These are phyloP conservation scores for Sporothrix phasma DNA, from an alignment of 2,329 filamentous ascomycete genomes.

Conservation along the genomic window DNA sequence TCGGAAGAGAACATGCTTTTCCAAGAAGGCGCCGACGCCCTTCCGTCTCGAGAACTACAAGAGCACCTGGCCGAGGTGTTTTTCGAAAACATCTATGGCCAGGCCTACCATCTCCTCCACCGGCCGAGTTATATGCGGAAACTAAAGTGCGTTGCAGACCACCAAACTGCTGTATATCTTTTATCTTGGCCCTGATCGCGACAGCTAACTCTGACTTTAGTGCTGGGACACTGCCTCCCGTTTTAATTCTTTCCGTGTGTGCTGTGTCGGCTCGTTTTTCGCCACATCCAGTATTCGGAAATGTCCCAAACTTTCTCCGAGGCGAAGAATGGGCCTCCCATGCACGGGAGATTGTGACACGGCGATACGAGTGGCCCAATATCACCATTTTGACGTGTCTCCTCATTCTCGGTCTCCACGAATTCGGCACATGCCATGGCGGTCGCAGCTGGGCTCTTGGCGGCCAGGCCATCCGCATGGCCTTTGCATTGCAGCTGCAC, in stretches of 20 bases:
- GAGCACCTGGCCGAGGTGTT: conserved; percentile 90
- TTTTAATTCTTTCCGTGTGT: conserved; percentile 86
- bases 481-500: conserved; percentile 88
- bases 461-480: conserved; percentile 93
- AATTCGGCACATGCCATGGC: conserved; percentile 94
- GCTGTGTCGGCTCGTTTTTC: conserved; percentile 94
- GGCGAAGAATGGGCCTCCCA: conserved; percentile 85
- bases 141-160: conserved; percentile 45
- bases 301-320: conserved; percentile 61
- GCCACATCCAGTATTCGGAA: conserved; percentile 69
- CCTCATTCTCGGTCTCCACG: conserved; percentile 78
- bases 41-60: conserved; percentile 80
- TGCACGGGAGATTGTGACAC: conserved; percentile 78
- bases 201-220: conserved; percentile 31
- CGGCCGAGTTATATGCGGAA: conserved; percentile 96
- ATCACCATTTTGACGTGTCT: conserved; percentile 92
- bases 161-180: neutral
- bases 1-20: conserved; percentile 67
- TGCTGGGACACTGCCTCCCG: conserved; percentile 71
- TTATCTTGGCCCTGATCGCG: neutral
- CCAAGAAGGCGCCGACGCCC: conserved; percentile 68
- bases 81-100: conserved; percentile 91
- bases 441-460: conserved; percentile 93
- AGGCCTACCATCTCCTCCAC: conserved; percentile 87
- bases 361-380: conserved; percentile 87